Base-by-base conservation (phyloP, 768 basidiomycete genomes). In the Clavulina sp. region DNA sequence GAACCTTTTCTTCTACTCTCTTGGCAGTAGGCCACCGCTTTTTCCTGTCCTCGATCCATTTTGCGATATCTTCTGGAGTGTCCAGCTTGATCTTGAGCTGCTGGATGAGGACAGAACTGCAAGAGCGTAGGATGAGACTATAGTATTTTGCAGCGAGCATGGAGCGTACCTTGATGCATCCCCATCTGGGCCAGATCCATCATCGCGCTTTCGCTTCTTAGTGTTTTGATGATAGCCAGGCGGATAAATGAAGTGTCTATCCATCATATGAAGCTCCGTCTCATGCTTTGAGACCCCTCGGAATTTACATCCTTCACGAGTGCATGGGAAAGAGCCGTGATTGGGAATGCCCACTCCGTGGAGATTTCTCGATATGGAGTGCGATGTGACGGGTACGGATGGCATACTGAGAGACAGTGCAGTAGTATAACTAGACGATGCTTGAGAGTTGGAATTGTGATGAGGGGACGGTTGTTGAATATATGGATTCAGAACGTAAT, bases 31-130 rank as follows among this genome's bases (percentile, higher is more conserved):
- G 93, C 71, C 83, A 97, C 16, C 83, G 76, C 58, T 76, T 79
- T 64, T 78, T 91, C 38, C 93, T 78, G 60, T 96, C 92, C 13
- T 75, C 78, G 46, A 93, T 75, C 93, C 93, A 97, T 30, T 74
- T 76, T 21, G 75, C 76, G 53, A 96, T 67, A 5, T 80, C 76
- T 59, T 89, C 89, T 5, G 82, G 85, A 0, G 84, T 80, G 59
- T 93, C 76, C 18, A 97, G 71, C 6, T 73, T 60, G 19, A 93
- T 63, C 30, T 68, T 78, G 2, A 89, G 93, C 3, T 91, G 91
- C 56, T 80, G 79, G 34, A 89, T 85, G 3, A 75, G 71, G 21
- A 86, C 65, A 1, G 72, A 48, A 36, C 59, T 47, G 28, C 13
- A 24, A 38, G 16, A 18, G 44, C 23, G 21, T 31, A 33, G 26